Evolutionary conservation across 2,329 filamentous ascomycete genomes (phyloP), one percentile per base, ranked within the genome.

Genomic region (Venturia effusa): DNA sequence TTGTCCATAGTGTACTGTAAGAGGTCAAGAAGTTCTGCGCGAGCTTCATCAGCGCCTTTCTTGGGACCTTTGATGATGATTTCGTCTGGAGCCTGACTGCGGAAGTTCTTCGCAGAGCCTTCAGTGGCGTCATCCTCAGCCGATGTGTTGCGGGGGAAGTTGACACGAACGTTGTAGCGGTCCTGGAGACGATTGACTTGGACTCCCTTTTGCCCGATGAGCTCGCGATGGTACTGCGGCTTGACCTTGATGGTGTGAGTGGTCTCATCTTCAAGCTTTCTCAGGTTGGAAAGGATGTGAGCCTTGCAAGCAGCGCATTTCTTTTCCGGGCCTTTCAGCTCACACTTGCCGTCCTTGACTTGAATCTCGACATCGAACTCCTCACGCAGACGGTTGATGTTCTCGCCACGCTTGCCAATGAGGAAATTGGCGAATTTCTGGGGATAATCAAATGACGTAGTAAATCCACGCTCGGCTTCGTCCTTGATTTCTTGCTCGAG

Each of bases 171-270:
- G 72, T 89, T 88, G 81, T 99, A 97, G 59, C 92, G 88, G 64
- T 88, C 90, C 77, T 99, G 92, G 30, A 99, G 84, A 68, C 90
- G 88, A 78, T 94, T 94, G 72, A 99, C 93, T 73, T 95, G 90
- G 71, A 82, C 85, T 66, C 94, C 94, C 70, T 90, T 88, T 24
- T 90, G 84, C 60, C 94, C 94, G 70, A 99, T 99, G 64, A 99
- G 82, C 74, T 97, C 92, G 66, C 91, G 85, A 77, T 99, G 94
- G 76, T 89, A 97, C 77, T 96, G 91, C 64, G 93, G 88, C 64
- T 95, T 90, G 69, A 99, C 89, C 81, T 95, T 96, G 64, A 99
- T 81, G 15, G 85, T 80, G 74, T 96, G 88, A 1, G 88, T 96
- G 5, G 89, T 86, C 79, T 99, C 94, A 70, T 99, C 94, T 62